Evolutionary conservation across 1,284 basidiomycete genomes (phyloP).

Genomic region (Pseudozyma hubeiensis): DNA sequence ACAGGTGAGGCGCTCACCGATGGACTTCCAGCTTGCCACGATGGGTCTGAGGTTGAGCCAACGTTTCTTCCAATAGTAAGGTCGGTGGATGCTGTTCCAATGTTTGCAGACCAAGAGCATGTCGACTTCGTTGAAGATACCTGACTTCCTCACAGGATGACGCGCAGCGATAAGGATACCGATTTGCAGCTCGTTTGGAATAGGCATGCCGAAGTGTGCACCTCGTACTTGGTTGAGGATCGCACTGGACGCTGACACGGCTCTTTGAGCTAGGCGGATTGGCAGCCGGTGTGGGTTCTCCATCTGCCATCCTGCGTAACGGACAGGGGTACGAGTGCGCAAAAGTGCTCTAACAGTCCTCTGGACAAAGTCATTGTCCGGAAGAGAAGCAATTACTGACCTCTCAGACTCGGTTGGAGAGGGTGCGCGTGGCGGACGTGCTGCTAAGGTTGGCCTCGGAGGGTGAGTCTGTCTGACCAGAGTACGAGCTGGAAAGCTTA

Average conservation of each 20-base stretch:
- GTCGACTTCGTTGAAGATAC: neutral
- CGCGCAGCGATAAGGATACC: neutral
- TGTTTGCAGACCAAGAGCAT: constrained; percentile 23
- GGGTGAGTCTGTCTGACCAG: constrained; percentile 10
- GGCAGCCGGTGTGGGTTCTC: constrained; percentile 15
- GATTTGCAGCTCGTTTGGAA: constrained; percentile 8
- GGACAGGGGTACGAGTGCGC: neutral
- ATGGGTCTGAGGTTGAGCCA: constrained; percentile 22
- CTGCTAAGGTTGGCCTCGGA: neutral
- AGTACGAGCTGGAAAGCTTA: constrained; percentile 27
- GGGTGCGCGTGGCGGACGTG: neutral
- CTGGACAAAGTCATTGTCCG: accelerated
- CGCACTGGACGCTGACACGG: neutral
- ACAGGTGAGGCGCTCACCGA: constrained; percentile 9
- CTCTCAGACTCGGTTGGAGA: neutral
- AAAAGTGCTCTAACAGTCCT: neutral
- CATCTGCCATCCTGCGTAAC: constrained; percentile 21
- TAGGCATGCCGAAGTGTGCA: neutral
- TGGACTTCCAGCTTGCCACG: neutral
- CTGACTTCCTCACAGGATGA: neutral
- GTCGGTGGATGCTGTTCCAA: constrained; percentile 10
- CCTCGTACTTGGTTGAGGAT: constrained; percentile 1
- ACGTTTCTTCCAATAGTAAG: constrained; percentile 16
- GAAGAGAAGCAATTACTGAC: neutral
- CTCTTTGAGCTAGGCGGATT: neutral